Evolutionary conservation across 192 early-diverging fungal species (phyloP).

Genomic region (Rhizoclosmatium sp.): DNA sequence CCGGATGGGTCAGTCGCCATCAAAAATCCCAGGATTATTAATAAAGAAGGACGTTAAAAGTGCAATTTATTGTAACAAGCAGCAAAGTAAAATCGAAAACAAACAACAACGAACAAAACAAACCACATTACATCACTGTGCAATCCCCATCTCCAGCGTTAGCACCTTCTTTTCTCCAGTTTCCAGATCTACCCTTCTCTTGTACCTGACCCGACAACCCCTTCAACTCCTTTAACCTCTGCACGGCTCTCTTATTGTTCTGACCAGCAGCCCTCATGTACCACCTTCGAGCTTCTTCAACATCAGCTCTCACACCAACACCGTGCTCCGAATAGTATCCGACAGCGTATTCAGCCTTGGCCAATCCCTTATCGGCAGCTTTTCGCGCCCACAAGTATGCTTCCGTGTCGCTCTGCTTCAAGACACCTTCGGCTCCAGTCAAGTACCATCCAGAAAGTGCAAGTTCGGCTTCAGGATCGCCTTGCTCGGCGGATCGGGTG

Average conservation of each 20-base stretch:
- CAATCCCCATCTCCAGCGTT: constrained; percentile 38
- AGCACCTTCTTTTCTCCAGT: constrained; percentile 36
- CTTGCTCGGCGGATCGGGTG: constrained; percentile 89
- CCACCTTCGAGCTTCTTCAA: constrained; percentile 89
- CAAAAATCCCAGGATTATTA: too few relatives aligned
- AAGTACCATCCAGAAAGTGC: constrained; percentile 98
- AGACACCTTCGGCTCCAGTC: constrained; percentile 88
- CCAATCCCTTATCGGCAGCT: constrained; percentile 92
- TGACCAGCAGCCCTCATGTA: constrained; percentile 87
- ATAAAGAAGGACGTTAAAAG: too few relatives aligned
- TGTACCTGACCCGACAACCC: constrained; percentile 21
- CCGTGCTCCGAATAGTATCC: constrained; percentile 95
- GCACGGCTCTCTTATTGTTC: constrained; percentile 83
- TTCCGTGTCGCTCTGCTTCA: constrained; percentile 90
- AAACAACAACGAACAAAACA: constrained; percentile 3
- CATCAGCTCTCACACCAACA: constrained; percentile 78
- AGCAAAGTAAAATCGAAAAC: neutral
- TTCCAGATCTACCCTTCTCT: constrained; percentile 34
- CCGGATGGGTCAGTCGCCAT: too few relatives aligned
- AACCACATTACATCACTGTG: constrained; percentile 32
- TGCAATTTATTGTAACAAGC: neutral
- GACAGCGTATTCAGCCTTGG: constrained; percentile 97
- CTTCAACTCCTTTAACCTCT: constrained; percentile 86
- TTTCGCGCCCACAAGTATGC: constrained; percentile 98
- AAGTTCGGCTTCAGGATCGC: constrained; percentile 88